Base-by-base conservation (phyloP, 371 early-diverging fungal species). In the Lichtheimia ornata region DNA sequence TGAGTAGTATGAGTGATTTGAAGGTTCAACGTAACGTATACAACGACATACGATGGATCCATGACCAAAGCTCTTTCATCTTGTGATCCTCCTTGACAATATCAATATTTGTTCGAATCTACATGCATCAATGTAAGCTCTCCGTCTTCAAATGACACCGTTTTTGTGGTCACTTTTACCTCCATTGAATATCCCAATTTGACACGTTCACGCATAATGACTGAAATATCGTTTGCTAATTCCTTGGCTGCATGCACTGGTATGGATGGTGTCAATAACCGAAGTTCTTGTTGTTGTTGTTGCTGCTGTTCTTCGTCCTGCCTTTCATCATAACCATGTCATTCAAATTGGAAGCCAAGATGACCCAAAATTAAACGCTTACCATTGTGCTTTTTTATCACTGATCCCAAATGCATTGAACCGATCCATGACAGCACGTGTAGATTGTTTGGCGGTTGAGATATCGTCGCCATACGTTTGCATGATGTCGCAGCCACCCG, bases 121-220 rank as follows among this genome's bases (percentile, higher is more conserved):
- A 53, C 12, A 25, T 35, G 18, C 9, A 0, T 6, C 35, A 35
- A 35, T 35, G 9, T 64, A 61, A 4, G 62, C 59, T 18, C 50
- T 27, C 65, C 65, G 61, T 12, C 58, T 55, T 6, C 50, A 70
- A 43, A 18, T 30, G 53, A 14, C 9, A 1, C 9, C 11, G 2
- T 9, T 11, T 11, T 35, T 0, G 5, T 7, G 22, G 22, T 47
- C 47, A 20, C n/a, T 76, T 73, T 60, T 60, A 89, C 91, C 63
- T 88, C 79, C 84, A 91, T 86, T 4, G 88, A 88, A 64, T 94
- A 94, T 14, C 93, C 93, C 22, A 72, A 73, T 25, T 73, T 62
- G 5, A 89, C 89, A 47, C 91, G 79, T 53, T 82, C 82, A 44
- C 90, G 74, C 93, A 94, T 94, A 11, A 82, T 70, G 7, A 89